phyloP scores from a whole-genome alignment of 139 green algal species.

The Marvania coccoides region DNA sequence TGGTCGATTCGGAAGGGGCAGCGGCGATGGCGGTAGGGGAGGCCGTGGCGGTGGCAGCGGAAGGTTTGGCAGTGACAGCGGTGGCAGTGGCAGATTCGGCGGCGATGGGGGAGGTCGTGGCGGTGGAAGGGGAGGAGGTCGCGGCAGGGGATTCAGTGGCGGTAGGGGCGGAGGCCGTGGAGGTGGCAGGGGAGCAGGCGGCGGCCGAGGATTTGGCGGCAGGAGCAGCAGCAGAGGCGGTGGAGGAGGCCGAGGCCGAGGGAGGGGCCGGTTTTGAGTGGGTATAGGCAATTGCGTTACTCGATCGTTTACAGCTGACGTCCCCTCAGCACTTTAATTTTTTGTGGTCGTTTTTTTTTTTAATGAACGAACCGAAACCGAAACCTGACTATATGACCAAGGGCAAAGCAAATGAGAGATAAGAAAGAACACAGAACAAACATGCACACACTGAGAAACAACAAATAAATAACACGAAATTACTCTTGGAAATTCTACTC shows the following conservation, averaged over 20 bases:
- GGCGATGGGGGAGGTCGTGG: slow-evolving; percentile 3
- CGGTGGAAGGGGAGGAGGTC: neutral
- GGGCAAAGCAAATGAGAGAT: neutral
- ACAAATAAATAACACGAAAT: too few species aligned
- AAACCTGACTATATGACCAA: neutral
- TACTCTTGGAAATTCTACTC: too few species aligned
- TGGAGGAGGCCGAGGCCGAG: neutral
- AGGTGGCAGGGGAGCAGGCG: neutral
- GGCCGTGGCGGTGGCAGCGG: slow-evolving; percentile 2
- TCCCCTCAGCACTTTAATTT: too few species aligned
- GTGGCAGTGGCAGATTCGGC: too few species aligned
- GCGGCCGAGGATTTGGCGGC: neutral
- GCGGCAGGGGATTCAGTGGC: slow-evolving; percentile 6
- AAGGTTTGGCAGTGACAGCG: slow-evolving; percentile 1
- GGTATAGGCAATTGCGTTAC: too few species aligned
- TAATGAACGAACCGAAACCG: neutral
- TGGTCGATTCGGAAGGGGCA: neutral
- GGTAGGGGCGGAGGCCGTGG: neutral
- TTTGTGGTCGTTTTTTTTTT: too few species aligned
- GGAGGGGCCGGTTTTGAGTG: too few species aligned
- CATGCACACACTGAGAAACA: too few species aligned
- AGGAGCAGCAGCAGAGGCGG: neutral
- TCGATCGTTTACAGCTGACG: too few species aligned
- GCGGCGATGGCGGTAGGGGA: neutral
- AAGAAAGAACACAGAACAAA: neutral